Conservation (phyloP, 1,284 basidiomycete genomes). For the Marasmius oreades region DNA sequence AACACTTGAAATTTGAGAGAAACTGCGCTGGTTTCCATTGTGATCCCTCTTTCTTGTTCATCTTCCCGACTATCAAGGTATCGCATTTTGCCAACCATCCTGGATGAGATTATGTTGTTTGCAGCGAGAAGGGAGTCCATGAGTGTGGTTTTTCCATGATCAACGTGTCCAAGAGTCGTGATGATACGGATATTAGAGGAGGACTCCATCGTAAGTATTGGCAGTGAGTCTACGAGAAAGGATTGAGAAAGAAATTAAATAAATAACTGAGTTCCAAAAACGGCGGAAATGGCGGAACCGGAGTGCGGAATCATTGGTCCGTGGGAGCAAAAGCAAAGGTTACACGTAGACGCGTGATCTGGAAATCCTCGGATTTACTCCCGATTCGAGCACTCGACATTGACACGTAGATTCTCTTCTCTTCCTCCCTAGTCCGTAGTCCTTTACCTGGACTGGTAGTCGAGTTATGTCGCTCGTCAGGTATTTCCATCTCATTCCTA, state of each 20-base stretch:
- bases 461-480: slow-evolving; percentile 35
- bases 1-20: slow-evolving; percentile 81
- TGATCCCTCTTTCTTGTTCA: slow-evolving; percentile 97
- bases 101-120: slow-evolving; percentile 94
- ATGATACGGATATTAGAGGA: slow-evolving; percentile 68
- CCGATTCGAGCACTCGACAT: no score
- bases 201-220: slow-evolving; percentile 32
- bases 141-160: slow-evolving; percentile 93
- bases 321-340: neutral
- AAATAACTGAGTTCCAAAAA: no score
- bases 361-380: neutral
- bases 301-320: neutral
- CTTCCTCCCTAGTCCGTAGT: neutral
- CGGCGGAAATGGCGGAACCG: neutral
- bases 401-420: slow-evolving; percentile 3
- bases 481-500: slow-evolving; percentile 19
- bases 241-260: no score
- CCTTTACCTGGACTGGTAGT: neutral
- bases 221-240: neutral
- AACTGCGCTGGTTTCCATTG: slow-evolving; percentile 97
- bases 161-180: slow-evolving; percentile 81
- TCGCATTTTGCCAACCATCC: slow-evolving; percentile 95
- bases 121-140: slow-evolving; percentile 95
- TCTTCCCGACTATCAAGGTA: slow-evolving; percentile 97
- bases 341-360: neutral